Base-by-base conservation (phyloP, 2,329 filamentous ascomycete genomes). In the Botrytis medusae region DNA sequence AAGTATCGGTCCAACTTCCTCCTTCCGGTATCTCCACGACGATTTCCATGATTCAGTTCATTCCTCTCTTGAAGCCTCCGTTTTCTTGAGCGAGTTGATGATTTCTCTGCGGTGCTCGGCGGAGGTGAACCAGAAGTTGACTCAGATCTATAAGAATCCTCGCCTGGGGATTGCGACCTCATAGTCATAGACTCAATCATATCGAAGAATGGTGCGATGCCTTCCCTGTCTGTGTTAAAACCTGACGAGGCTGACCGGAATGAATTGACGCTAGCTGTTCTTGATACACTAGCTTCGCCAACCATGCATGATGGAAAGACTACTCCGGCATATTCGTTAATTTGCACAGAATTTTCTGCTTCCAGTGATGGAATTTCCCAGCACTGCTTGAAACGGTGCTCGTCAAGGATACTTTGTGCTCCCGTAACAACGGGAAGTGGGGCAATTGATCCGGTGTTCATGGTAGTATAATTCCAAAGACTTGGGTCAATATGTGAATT, bases 1-100 rank as follows among this genome's bases (percentile, higher is more conserved):
- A 68, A 54, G 34, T 68, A 68, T 54, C 64, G 46, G 40, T 68
- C 46, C 16, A 48, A 54, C 48, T 68, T 68, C 25, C 64, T 48
- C 25, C 64, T 48, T 18, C 64, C 64, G 1, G 64, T 68, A 54
- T 68, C 64, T 18, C 64, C 64, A 7, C 64, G 64, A 29, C 64
- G 64, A 37, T 29, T 54, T 46, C n/a, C 34, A 37, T 54, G 64
- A 37, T 54, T 62, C 7, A 4, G 22, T 8, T 62, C 34, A 40
- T 62, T 40, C 14, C 60, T 62, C 14, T 40, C 34, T 18, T 25
- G 60, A 40, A 62, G 6, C 22, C 60, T 62, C 25, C 60, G 60
- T 62, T 62, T 62, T 14, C 25, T n/a, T 62, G 60, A 40, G 34
- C 22, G 37, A 18, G 25, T 40, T 40, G 60, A 61, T 40, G 59